A percentile compares a stretch with the other conserved stretches of the same genome.
phyloP scores from a whole-genome alignment of 768 basidiomycete genomes.

The Rhizopogon rudus region DNA sequence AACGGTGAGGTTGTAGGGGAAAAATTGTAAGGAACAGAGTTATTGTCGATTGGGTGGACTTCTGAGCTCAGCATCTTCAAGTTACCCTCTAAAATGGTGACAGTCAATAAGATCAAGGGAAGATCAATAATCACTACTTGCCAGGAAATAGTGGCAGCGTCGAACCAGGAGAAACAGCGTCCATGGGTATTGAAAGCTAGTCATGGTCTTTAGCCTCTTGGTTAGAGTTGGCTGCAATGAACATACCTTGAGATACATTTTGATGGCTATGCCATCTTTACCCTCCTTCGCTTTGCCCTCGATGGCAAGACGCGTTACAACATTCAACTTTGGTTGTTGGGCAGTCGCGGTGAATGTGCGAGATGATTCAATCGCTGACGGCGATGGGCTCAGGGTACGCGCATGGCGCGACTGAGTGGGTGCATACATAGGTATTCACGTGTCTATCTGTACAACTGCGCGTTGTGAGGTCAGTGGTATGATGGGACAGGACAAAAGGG shows the following conservation, averaged over 20 bases:
- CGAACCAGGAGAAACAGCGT: conserved; percentile 58
- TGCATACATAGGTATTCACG: conserved; percentile 10
- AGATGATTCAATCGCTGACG: conserved; percentile 32
- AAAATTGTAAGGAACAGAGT: conserved; percentile 72
- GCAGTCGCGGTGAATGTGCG: conserved; percentile 40
- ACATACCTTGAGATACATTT: conserved; percentile 72
- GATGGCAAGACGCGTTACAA: conserved; percentile 70
- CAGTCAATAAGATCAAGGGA: background rate
- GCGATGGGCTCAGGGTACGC: conserved; percentile 27
- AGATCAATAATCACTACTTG: conserved; percentile 21
- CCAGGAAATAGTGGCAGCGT: conserved; percentile 73
- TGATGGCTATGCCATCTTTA: conserved; percentile 61
- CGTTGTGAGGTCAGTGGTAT: background rate
- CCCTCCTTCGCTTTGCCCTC: conserved; percentile 69
- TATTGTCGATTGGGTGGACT: conserved; percentile 70
- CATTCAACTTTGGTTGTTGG: conserved; percentile 49
- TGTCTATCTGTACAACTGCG: background rate
- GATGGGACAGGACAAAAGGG: no score
- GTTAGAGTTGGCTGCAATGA: background rate
- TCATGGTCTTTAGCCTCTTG: background rate
- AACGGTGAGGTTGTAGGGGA: conserved; percentile 58
- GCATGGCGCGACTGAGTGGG: conserved; percentile 20
- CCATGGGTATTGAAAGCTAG: conserved; percentile 66
- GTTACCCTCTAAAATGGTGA: conserved; percentile 58
- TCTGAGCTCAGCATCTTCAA: conserved; percentile 68